Evolutionary conservation across 306 rosid genomes (phyloP).

Genomic region (Vigna mungo): DNA sequence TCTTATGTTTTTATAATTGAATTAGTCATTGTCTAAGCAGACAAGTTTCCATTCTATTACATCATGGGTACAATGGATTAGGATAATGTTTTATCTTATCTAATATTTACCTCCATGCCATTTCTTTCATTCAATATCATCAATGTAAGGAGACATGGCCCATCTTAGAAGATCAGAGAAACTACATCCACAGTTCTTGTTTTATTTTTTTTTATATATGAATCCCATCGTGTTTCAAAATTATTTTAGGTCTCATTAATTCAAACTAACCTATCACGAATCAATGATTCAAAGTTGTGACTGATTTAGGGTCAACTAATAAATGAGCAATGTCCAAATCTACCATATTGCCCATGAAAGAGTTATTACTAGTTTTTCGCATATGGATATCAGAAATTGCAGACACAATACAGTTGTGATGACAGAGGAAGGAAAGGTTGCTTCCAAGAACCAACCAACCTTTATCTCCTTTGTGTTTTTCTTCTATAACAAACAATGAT

Average conservation of each 20-base stretch:
- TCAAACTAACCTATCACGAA: not conserved
- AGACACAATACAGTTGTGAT: conserved; percentile 49
- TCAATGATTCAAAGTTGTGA: not conserved
- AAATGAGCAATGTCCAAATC: not conserved
- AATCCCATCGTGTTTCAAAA: not conserved
- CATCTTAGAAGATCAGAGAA: not conserved
- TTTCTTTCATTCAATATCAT: conserved; percentile 19
- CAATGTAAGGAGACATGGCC: conserved; percentile 8
- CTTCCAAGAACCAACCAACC: conserved; percentile 49
- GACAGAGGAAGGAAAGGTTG: conserved; percentile 46
- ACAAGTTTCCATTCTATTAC: conserved; percentile 40
- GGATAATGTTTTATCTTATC: conserved; percentile 34
- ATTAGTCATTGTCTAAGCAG: conserved; percentile 45
- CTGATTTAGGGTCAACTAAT: not conserved
- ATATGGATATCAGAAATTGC: conserved; percentile 28
- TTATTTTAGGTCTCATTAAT: not conserved
- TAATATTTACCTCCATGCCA: conserved; percentile 25
- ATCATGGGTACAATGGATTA: conserved; percentile 26
- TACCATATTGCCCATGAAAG: too few relatives aligned
- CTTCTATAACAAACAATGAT: conserved; percentile 33
- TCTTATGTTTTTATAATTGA: conserved; percentile 27
- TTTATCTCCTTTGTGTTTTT: not conserved
- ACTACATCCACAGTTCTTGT: not conserved
- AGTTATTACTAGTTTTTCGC: too few relatives aligned
- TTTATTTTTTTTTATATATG: not conserved